Conservation (phyloP, 352 stramenopile genomes). For the Pythium vanterpoolii region DNA sequence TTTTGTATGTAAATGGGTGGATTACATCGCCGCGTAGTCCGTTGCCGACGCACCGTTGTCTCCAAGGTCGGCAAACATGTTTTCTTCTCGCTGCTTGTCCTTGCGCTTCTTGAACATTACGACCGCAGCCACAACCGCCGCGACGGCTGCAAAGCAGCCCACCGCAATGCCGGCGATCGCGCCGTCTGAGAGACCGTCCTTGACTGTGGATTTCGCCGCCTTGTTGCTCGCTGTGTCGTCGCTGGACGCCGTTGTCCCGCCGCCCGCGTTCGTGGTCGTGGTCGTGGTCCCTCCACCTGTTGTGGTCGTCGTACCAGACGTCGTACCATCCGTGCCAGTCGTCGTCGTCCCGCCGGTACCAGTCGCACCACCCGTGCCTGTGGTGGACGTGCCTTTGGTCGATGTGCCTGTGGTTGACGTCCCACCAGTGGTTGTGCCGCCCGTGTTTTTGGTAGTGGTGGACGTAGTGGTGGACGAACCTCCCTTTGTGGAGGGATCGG, state of each 20-base stretch:
- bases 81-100: conserved; percentile 30
- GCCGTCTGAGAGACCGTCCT: conserved; percentile 8
- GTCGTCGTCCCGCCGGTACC: not conserved
- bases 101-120: conserved; percentile 31
- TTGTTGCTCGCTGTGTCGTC: conserved; percentile 21
- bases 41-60: conserved; percentile 36
- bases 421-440: no score
- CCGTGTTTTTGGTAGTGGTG: no score
- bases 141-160: conserved; percentile 24
- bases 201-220: conserved; percentile 2
- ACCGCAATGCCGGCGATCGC: conserved; percentile 29
- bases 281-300: not conserved
- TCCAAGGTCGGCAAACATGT: conserved; percentile 39
- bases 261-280: not conserved
- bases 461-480: no score
- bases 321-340: not conserved
- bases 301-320: conserved; percentile 1
- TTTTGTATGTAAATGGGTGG: not conserved
- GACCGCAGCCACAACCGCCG: conserved; percentile 15
- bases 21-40: conserved; percentile 50
- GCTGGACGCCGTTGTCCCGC: not conserved
- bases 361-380: not conserved
- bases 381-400: no score
- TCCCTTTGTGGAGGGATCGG: no score
- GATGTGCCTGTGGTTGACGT: no score